phyloP scores from a whole-genome alignment of 139 green algal species.

The Volvox reticuliferus region DNA sequence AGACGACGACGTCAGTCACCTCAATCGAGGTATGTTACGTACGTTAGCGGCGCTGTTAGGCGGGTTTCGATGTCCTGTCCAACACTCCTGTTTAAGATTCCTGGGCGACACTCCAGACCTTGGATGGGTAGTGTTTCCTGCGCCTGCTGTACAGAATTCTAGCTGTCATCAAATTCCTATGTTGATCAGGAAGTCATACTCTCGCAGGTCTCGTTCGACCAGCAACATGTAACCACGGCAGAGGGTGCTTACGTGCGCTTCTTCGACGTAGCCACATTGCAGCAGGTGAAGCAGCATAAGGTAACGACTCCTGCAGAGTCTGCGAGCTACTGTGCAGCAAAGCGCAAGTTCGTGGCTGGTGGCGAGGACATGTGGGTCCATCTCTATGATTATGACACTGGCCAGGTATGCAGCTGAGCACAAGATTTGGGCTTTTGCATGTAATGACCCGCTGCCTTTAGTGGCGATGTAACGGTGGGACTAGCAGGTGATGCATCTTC shows the following conservation, averaged over 20 bases:
- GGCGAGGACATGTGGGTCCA: constrained; percentile 98
- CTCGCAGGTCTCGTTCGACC: constrained; percentile 72
- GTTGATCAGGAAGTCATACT: too few relatives aligned
- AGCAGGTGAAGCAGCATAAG: constrained; percentile 62
- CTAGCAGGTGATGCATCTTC: too few relatives aligned
- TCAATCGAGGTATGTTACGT: constrained; percentile 85
- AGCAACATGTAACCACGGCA: constrained; percentile 84
- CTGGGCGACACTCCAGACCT: too few relatives aligned
- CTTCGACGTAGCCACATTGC: constrained; percentile 75
- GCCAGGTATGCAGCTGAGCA: constrained; percentile 56
- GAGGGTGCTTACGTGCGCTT: constrained; percentile 85
- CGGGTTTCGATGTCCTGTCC: too few relatives aligned
- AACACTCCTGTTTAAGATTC: too few relatives aligned
- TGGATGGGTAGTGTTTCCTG: too few relatives aligned
- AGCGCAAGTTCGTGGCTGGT: constrained; percentile 81
- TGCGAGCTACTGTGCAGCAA: constrained; percentile 83
- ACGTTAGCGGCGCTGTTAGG: too few relatives aligned
- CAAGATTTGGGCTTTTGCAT: neutral
- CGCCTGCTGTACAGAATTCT: neutral
- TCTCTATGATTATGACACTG: constrained; percentile 87
- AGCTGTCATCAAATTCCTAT: neutral
- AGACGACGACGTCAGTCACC: constrained; percentile 76
- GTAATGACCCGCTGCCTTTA: neutral
- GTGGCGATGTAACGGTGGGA: too few relatives aligned
- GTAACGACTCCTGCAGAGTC: constrained; percentile 79